Base-by-base conservation (phyloP, 2,329 filamentous ascomycete species). In the Pyrenochaeta sp. region DNA sequence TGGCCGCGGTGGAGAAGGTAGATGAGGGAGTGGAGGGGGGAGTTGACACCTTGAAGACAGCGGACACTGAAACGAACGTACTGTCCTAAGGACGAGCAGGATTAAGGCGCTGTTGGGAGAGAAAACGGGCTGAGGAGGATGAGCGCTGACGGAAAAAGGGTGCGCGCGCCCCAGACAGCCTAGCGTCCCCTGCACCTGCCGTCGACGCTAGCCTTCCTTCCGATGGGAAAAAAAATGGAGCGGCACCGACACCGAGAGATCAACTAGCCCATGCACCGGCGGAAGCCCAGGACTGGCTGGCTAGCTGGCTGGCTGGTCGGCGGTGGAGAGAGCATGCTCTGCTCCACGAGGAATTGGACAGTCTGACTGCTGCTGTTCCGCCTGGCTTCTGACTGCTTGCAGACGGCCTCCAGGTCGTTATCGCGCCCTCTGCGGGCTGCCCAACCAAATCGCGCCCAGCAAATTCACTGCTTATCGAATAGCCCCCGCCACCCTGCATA, bases 31-130 rank as follows among this genome's bases (percentile, higher is more conserved):
- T 32, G 47, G 29, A 32, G 46, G 20, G 46, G 18, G 18, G 29
- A n/a, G n/a, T n/a, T n/a, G 53, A 52, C 45, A 36, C 17, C 40
- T 49, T 36, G 49, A 58, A 37, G 58, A 49, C 58, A 54, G 58
- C 59, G 49, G 61, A 51, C 53, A 49, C 58, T 50, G 54, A 68
- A 70, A 70, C 67, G 67, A 70, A 63, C 60, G 67, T 61, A 57
- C 64, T 64, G 67, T 69, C 64, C 61, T 51, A 45, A 35, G 50
- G 51, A 61, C 64, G 54, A 55, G 51, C 54, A 50, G 52, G 39
- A 54, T 42, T 42, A 51, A 23, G 44, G 45, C 48, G 51, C 49
- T 54, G 58, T 39, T 50, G 51, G 49, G 56, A 49, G 56, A 61
- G 58, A 57, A 47, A 48, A 54, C 54, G 50, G 57, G 49, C 46